Conservation (phyloP, 2,329 filamentous ascomycete species). For the Biscogniauxia marginata region DNA sequence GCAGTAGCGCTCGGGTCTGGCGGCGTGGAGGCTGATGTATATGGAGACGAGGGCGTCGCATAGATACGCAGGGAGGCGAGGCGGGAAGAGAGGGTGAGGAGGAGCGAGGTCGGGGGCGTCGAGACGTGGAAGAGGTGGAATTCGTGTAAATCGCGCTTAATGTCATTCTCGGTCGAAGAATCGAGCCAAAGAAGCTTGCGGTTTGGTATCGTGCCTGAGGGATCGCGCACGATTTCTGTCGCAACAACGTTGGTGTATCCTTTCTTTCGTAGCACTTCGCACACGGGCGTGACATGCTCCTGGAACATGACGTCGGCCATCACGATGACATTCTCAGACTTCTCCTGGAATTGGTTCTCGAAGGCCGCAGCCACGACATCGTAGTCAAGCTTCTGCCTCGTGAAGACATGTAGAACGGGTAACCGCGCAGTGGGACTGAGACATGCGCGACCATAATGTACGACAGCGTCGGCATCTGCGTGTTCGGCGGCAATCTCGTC, state of each 20-base stretch:
- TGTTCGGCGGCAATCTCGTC: conserved; percentile 97
- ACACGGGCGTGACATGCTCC: conserved; percentile 65
- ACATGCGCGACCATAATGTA: conserved; percentile 92
- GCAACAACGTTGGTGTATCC: conserved; percentile 72
- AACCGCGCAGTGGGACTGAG: conserved; percentile 84
- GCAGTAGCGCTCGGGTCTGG: conserved; percentile 42
- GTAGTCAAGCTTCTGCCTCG: conserved; percentile 65
- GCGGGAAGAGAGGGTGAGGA: conserved; percentile 83
- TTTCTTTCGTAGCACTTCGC: conserved; percentile 48
- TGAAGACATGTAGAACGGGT: conserved; percentile 90
- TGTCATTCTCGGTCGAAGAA: conserved; percentile 30
- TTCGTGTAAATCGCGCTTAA: conserved; percentile 49
- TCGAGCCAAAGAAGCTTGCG: conserved; percentile 54
- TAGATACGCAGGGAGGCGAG: conserved; percentile 78
- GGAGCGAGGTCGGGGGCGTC: conserved; percentile 74
- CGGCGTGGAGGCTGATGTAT: conserved; percentile 45
- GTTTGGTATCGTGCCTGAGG: conserved; percentile 80
- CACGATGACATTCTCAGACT: conserved; percentile 65
- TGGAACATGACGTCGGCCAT: conserved; percentile 90
- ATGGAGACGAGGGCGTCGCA: conserved; percentile 51
- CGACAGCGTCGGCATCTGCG: conserved; percentile 82
- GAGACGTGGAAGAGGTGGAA: conserved; percentile 85
- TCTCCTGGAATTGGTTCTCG: conserved; percentile 64
- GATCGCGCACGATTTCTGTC: conserved; percentile 74
- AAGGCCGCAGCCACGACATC: conserved; percentile 61